Conservation (phyloP, 768 basidiomycete species). For the Russula ochroleuca region DNA sequence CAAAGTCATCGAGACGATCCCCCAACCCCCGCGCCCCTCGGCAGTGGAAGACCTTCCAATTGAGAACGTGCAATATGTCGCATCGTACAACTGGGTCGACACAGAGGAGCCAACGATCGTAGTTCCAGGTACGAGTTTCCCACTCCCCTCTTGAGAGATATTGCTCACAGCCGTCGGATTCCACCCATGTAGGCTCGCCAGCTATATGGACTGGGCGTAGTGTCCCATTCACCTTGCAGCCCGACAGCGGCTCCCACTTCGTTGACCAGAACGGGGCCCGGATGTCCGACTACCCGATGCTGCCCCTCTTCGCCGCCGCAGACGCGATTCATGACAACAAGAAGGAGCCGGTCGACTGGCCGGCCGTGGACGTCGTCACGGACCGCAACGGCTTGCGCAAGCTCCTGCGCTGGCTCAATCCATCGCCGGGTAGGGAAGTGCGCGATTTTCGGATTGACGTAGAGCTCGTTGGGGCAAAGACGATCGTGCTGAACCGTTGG, state of each 20-base stretch:
- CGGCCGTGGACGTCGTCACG: conserved; percentile 45
- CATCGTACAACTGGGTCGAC: conserved; percentile 35
- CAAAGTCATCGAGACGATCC: conserved; percentile 14
- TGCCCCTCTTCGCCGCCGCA: conserved; percentile 59
- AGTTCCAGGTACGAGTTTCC: conserved; percentile 31
- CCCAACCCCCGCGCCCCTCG: not conserved
- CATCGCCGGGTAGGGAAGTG: conserved; percentile 30
- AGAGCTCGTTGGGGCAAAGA: conserved; percentile 54
- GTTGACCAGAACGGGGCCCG: conserved; percentile 57
- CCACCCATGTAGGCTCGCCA: conserved; percentile 48
- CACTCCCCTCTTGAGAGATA: not conserved
- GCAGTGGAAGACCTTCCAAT: conserved; percentile 7
- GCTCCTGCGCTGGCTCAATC: conserved; percentile 51
- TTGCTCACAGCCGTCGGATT: no score
- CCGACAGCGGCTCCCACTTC: conserved; percentile 48
- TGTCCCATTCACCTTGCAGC: conserved; percentile 50
- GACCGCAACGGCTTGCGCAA: conserved; percentile 67
- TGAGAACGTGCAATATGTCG: conserved; percentile 30
- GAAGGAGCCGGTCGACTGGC: conserved; percentile 35
- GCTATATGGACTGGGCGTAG: conserved; percentile 49
- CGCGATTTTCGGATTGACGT: conserved; percentile 66
- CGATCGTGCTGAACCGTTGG: conserved; percentile 59
- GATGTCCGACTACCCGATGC: conserved; percentile 38
- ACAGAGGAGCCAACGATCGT: conserved; percentile 30
- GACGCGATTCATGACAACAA: conserved; percentile 38